Evolutionary conservation across 2,329 filamentous ascomycete species (phyloP).

Genomic region (Sarocladium strictum): DNA sequence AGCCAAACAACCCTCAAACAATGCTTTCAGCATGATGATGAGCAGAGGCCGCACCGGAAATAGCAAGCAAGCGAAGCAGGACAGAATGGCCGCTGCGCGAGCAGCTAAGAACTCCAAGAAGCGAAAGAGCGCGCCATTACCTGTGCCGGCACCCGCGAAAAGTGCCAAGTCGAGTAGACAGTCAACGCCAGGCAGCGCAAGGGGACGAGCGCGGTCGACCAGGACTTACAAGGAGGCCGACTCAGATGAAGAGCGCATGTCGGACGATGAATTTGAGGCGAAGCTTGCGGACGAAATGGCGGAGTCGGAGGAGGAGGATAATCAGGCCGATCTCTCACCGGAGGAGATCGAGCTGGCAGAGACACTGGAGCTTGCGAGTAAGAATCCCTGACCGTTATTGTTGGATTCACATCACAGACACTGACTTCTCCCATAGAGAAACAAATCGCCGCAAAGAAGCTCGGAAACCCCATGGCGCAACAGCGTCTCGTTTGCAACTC

Average conservation of each 20-base stretch:
- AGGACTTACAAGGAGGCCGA: conserved; percentile 48
- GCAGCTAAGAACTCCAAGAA: conserved; percentile 20
- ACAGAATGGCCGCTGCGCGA: conserved; percentile 10
- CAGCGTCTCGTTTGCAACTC: conserved; percentile 87
- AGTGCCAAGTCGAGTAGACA: conserved; percentile 68
- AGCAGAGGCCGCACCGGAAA: conserved; percentile 28
- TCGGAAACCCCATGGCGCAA: conserved; percentile 91
- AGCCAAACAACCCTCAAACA: conserved; percentile 19
- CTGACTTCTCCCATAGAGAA: conserved; percentile 46
- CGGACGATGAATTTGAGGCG: conserved; percentile 78
- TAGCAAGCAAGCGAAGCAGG: conserved; percentile 17
- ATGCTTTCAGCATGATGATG: conserved; percentile 53
- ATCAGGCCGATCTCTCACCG: conserved; percentile 29
- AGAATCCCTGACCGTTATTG: conserved; percentile 26
- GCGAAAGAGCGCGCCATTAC: conserved; percentile 24
- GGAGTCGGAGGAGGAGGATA: conserved; percentile 30
- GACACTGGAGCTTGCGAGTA: conserved; percentile 72
- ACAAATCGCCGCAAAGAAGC: conserved; percentile 83
- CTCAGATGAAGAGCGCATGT: conserved; percentile 57
- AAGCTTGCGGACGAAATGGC: conserved; percentile 61
- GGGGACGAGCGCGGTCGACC: conserved; percentile 47
- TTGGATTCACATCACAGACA: no score
- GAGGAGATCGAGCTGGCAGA: conserved; percentile 61
- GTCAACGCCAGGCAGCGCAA: conserved; percentile 62
- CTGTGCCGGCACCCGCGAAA: conserved; percentile 46